Evolutionary conservation across 306 rosid genomes (phyloP).

Genomic region (Crotalaria pallida): DNA sequence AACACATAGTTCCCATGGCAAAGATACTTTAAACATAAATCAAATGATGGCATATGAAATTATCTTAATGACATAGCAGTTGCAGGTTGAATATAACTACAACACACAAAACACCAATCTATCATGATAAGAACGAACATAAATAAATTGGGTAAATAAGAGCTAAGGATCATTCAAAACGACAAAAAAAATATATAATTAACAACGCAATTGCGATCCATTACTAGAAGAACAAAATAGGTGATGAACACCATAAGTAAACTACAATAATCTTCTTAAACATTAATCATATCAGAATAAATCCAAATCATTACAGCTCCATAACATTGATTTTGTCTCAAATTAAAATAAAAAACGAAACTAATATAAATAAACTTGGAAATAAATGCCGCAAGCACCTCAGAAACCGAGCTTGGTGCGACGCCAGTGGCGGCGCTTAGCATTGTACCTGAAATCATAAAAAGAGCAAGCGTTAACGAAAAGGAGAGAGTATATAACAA

Average conservation of each 20-base stretch:
- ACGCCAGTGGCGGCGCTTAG: conserved; percentile 56
- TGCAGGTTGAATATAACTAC: too few relatives aligned
- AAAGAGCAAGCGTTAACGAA: neutral
- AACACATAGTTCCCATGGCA: too few relatives aligned
- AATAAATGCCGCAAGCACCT: conserved; percentile 1
- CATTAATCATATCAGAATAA: neutral
- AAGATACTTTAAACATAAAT: too few relatives aligned
- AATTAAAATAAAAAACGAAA: neutral
- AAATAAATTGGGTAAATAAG: neutral
- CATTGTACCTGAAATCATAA: conserved; percentile 31
- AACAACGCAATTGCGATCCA: neutral
- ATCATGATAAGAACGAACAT: neutral
- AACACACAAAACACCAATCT: too few relatives aligned
- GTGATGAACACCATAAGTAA: neutral
- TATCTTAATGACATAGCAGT: too few relatives aligned
- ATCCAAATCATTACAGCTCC: neutral
- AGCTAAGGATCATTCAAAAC: neutral
- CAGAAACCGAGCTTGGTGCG: conserved; percentile 54
- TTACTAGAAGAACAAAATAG: neutral
- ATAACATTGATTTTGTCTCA: neutral
- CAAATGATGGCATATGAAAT: too few relatives aligned
- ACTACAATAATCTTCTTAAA: conserved; percentile 2
- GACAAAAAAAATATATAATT: neutral
- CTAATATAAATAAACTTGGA: neutral
- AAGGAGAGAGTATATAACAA: too few relatives aligned